phyloP scores from a whole-genome alignment of 2,329 filamentous ascomycete species.

The Penicillium sp. region DNA sequence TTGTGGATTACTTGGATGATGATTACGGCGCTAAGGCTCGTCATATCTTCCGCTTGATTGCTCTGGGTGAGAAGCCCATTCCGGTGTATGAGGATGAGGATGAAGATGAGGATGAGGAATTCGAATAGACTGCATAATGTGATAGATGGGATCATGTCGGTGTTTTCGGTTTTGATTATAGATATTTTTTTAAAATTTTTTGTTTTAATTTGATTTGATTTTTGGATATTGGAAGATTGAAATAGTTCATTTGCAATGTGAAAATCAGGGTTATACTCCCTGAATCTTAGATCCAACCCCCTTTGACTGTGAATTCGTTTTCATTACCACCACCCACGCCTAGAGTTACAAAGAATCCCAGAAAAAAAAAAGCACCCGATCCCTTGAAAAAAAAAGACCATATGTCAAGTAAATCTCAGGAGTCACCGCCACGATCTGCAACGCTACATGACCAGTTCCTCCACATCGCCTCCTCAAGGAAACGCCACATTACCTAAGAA shows the following conservation, averaged over 20 bases:
- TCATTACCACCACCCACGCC: conserved; percentile 17
- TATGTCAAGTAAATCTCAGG: conserved; percentile 5
- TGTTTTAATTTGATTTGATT: not conserved
- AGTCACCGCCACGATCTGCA: conserved; percentile 4
- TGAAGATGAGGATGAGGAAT: conserved; percentile 19
- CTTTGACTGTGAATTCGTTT: conserved; percentile 11
- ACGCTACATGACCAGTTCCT: not conserved
- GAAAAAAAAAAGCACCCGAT: not conserved
- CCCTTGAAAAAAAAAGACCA: not conserved
- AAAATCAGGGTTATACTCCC: conserved; percentile 1
- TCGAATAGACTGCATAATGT: conserved; percentile 12
- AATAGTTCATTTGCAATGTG: not conserved
- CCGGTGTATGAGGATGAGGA: conserved; percentile 39
- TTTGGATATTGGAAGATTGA: not conserved
- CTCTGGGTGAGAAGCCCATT: conserved; percentile 52
- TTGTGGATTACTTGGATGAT: conserved; percentile 51
- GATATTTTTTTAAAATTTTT: conserved; percentile 2
- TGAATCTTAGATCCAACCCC: not conserved
- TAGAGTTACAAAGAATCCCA: conserved; percentile 11
- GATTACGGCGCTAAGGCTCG: conserved; percentile 49
- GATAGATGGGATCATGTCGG: conserved; percentile 23
- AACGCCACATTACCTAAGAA: conserved; percentile 35
- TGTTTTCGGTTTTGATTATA: conserved; percentile 12
- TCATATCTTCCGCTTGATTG: conserved; percentile 53
- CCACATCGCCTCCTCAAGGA: not conserved